phyloP scores from a whole-genome alignment of 352 stramenopile species.

The Phytophthora constricta region DNA sequence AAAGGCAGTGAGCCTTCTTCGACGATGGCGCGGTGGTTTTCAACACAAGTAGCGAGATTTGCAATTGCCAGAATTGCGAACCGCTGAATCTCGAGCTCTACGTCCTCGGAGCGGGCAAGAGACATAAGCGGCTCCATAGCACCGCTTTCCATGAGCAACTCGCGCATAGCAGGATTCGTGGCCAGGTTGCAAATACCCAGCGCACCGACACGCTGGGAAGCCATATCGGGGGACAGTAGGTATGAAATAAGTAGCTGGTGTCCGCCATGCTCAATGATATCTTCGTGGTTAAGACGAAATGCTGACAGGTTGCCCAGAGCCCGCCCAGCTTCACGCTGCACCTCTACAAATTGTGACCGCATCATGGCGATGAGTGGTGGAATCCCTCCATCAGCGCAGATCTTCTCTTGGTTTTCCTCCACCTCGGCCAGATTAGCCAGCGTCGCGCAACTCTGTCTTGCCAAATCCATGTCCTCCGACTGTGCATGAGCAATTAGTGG shows the following conservation, averaged over 20 bases:
- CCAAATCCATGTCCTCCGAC: slow-evolving; percentile 94
- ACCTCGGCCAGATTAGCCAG: slow-evolving; percentile 96
- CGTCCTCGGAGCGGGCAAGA: slow-evolving; percentile 93
- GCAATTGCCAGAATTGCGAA: slow-evolving; percentile 94
- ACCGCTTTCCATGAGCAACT: slow-evolving; percentile 93
- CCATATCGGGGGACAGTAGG: slow-evolving; percentile 94
- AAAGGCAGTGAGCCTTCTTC: slow-evolving; percentile 93
- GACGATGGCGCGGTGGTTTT: slow-evolving; percentile 95
- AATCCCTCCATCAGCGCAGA: slow-evolving; percentile 92
- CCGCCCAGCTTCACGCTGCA: slow-evolving; percentile 91
- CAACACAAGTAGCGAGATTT: slow-evolving; percentile 94
- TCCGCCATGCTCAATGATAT: slow-evolving; percentile 91
- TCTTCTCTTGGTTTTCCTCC: slow-evolving; percentile 95
- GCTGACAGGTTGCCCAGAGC: slow-evolving; percentile 94
- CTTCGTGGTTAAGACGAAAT: slow-evolving; percentile 88
- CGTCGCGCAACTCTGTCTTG: slow-evolving; percentile 91
- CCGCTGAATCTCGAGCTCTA: slow-evolving; percentile 96
- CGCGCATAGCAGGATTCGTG: slow-evolving; percentile 90
- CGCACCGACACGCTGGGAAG: slow-evolving; percentile 92
- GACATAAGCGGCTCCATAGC: slow-evolving; percentile 96
- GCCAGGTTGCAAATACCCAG: slow-evolving; percentile 96
- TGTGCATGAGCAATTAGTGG: slow-evolving; percentile 92
- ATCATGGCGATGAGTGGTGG: slow-evolving; percentile 94
- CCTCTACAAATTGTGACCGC: slow-evolving; percentile 95
- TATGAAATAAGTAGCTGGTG: slow-evolving; percentile 97